A percentile compares a stretch with the other conserved stretches of the same genome.
Evolutionary conservation across 106 monocot species (phyloP).

Genomic region (Agapanthus africanus): DNA sequence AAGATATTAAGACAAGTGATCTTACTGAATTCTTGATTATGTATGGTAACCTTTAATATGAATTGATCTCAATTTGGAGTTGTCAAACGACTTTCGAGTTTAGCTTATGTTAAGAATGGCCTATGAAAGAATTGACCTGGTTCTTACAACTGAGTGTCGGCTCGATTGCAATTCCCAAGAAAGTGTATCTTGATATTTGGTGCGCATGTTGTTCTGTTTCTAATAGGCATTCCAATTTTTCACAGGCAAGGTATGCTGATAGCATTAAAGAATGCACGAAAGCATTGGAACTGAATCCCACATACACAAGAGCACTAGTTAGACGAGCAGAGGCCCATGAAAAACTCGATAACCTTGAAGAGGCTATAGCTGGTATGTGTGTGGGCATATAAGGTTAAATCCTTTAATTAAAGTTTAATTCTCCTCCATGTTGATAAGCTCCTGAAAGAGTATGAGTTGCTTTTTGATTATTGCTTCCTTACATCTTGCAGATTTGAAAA

Average conservation of each 20-base stretch:
- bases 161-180: too few relatives aligned
- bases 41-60: too few relatives aligned
- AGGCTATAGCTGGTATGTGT: conserved; percentile 68
- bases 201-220: neutral
- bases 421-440: neutral
- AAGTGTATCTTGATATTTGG: neutral
- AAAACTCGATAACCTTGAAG: conserved; percentile 84
- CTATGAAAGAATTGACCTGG: too few relatives aligned
- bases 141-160: too few relatives aligned
- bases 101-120: too few relatives aligned
- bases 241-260: conserved; percentile 58
- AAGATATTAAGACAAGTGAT: too few relatives aligned
- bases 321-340: conserved; percentile 91
- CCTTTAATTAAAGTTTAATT: neutral
- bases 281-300: conserved; percentile 75
- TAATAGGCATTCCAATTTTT: neutral
- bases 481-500: conserved; percentile 72
- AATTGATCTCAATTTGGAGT: too few relatives aligned
- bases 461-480: neutral
- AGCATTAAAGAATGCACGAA: conserved; percentile 74
- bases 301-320: conserved; percentile 67
- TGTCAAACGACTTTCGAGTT: too few relatives aligned
- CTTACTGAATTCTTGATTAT: too few relatives aligned
- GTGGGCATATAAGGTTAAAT: neutral
- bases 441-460: neutral